Percentiles rank a stretch among this genome's conserved stretches.
phyloP scores from a whole-genome alignment of 2,329 filamentous ascomycete genomes.

The Fusarium mundagurra region DNA sequence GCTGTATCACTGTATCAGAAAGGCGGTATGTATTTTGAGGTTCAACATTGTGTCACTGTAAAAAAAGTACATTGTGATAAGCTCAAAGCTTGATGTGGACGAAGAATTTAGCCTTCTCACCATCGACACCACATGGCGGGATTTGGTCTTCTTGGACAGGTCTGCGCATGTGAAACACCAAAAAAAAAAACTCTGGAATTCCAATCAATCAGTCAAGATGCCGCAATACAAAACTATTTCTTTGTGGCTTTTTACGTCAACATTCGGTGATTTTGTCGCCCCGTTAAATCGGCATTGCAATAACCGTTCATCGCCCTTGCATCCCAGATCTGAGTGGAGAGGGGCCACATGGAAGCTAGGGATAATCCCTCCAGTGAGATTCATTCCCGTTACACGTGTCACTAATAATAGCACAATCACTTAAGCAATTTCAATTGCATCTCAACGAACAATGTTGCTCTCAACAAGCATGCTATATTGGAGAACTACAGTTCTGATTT shows the following conservation, averaged over 20 bases:
- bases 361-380: constrained; percentile 26
- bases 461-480: not conserved
- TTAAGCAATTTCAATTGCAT: not conserved
- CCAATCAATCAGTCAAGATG: not conserved
- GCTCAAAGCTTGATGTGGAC: not conserved
- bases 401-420: not conserved
- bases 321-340: constrained; percentile 16
- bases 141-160: no score
- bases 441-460: not conserved
- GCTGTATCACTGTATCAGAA: constrained; percentile 14
- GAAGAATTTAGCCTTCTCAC: not conserved
- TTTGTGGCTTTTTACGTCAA: not conserved
- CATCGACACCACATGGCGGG: no score
- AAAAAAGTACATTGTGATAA: not conserved
- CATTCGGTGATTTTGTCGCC: not conserved
- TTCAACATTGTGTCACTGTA: not conserved
- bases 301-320: constrained; percentile 12
- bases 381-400: constrained; percentile 15
- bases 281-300: constrained; percentile 19
- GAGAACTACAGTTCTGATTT: not conserved
- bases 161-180: no score
- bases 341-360: not conserved
- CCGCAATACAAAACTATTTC: not conserved
- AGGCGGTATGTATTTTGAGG: not conserved
- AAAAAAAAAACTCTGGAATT: no score